These are phyloP conservation scores for Syncephalastrum racemosum DNA, from an alignment of 371 early-diverging fungal species.

Conservation along the genomic window DNA sequence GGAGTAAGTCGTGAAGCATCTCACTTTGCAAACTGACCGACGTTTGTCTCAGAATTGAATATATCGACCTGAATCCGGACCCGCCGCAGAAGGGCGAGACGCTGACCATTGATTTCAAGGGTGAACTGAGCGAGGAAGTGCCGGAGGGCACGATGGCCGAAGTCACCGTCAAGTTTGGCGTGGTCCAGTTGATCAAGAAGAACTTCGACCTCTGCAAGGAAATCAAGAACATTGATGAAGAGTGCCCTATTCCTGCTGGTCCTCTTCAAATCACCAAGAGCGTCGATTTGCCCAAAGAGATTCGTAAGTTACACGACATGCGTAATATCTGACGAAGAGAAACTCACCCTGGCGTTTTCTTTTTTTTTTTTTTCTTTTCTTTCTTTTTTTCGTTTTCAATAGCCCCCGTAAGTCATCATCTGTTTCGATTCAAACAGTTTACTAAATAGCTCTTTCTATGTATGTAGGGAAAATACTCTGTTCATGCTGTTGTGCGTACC, in stretches of 20 bases:
- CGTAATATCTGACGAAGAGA: not conserved
- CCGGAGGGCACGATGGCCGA: constrained; percentile 50
- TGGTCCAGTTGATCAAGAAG: constrained; percentile 37
- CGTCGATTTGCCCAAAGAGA: constrained; percentile 57
- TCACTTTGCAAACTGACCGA: not conserved
- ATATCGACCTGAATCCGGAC: constrained; percentile 53
- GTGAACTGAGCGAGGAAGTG: constrained; percentile 39
- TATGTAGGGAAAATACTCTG: constrained; percentile 11
- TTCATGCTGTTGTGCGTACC: constrained; percentile 13
- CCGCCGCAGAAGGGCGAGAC: constrained; percentile 47
- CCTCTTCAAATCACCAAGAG: constrained; percentile 37
- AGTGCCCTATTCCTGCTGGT: constrained; percentile 57
- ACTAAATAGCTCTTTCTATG: not conserved
- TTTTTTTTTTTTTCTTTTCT: not conserved
- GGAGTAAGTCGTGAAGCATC: constrained; percentile 8
- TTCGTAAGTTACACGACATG: constrained; percentile 36
- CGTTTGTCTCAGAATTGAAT: constrained; percentile 28
- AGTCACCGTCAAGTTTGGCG: constrained; percentile 52
- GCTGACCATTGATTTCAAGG: constrained; percentile 55
- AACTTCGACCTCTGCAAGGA: constrained; percentile 57
- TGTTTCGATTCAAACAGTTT: not conserved
- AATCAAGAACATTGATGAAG: constrained; percentile 44
- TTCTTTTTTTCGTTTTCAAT: not conserved
- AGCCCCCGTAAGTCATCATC: constrained; percentile 14
- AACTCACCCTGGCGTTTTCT: constrained; percentile 2